Evolutionary conservation across 345 rosid species (phyloP).

Genomic region (Trapa bicornis): DNA sequence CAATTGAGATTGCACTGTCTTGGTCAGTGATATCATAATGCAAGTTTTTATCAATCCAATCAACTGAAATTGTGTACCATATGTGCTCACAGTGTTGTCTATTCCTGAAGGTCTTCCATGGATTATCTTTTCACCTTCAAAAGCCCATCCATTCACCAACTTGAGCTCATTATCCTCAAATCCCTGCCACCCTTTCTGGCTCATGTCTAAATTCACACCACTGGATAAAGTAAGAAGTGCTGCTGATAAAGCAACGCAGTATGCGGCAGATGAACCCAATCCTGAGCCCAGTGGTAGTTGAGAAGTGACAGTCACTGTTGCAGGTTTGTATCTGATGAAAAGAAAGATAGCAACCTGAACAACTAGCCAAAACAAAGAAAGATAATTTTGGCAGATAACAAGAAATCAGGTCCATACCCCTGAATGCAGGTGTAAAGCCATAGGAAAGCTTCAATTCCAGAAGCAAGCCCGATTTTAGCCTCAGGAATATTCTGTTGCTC

Average conservation of each 20-base stretch:
- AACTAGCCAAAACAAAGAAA: not conserved
- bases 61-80: constrained; percentile 34
- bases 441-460: constrained; percentile 72
- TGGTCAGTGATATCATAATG: not conserved
- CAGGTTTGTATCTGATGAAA: constrained; percentile 61
- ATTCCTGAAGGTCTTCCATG: constrained; percentile 97
- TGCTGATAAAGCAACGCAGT: constrained; percentile 68
- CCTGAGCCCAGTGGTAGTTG: constrained; percentile 89
- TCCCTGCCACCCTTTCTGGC: constrained; percentile 37
- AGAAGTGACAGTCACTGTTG: constrained; percentile 48
- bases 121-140: constrained; percentile 84
- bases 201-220: constrained; percentile 25
- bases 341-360: constrained; percentile 8
- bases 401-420: constrained; percentile 37
- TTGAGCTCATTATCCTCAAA: constrained; percentile 49
- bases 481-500: constrained; percentile 64
- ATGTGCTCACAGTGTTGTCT: constrained; percentile 94
- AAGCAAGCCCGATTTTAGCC: constrained; percentile 47
- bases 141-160: constrained; percentile 86
- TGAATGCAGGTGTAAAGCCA: constrained; percentile 75
- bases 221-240: constrained; percentile 46
- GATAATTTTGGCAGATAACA: not conserved
- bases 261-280: constrained; percentile 90
- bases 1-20: not conserved
- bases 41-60: not conserved